Conservation (phyloP, 768 basidiomycete genomes). For the Phlebiopsis gigantea region DNA sequence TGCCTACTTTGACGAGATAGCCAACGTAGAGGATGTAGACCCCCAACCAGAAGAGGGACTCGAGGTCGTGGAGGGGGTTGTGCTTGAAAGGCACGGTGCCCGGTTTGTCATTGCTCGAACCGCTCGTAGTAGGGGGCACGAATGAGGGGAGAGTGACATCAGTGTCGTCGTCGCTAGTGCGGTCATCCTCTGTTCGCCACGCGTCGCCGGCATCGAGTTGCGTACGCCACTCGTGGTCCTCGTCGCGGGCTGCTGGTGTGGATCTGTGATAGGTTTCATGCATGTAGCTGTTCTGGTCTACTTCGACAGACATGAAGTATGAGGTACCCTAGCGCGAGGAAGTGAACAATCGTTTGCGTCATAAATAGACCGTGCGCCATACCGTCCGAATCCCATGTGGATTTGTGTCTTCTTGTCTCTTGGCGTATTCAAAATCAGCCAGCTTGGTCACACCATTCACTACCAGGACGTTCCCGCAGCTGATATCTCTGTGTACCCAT, state of each 20-base stretch:
- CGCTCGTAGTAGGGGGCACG: not conserved
- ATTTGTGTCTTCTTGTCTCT: not conserved
- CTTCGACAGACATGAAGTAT: constrained; percentile 8
- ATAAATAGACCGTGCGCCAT: not conserved
- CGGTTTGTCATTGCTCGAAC: not conserved
- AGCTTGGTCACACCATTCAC: constrained; percentile 2
- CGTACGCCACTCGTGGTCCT: not conserved
- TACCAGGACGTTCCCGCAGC: constrained; percentile 12
- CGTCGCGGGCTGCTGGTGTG: not conserved
- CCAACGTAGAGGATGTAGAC: not conserved
- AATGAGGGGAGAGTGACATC: not conserved
- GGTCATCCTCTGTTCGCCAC: not conserved
- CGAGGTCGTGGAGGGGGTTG: constrained; percentile 14
- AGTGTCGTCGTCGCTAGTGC: not conserved
- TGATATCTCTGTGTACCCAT: constrained; percentile 18
- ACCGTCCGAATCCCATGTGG: not conserved
- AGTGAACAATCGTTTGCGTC: not conserved
- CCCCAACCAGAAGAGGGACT: constrained; percentile 14
- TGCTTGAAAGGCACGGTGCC: not conserved
- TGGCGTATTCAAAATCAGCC: constrained; percentile 15
- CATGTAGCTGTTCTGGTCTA: not conserved
- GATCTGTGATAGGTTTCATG: not conserved
- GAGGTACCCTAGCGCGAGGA: constrained; percentile 1
- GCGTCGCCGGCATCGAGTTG: not conserved
- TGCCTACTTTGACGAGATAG: not conserved